phyloP scores from a whole-genome alignment of 495 filamentous ascomycete genomes.

The Hypoxylon fuscum region DNA sequence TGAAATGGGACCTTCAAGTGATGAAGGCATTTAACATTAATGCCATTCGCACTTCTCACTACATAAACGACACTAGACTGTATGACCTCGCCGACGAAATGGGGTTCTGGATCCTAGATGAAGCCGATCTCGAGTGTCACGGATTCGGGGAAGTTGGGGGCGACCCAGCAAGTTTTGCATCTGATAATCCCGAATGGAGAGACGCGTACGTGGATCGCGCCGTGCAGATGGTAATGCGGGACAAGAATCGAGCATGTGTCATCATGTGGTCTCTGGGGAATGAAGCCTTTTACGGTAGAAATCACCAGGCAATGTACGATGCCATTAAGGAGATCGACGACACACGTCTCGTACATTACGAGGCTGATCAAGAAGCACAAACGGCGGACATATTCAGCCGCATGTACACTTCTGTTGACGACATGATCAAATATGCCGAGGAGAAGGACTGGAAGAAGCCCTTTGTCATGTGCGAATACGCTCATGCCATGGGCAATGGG shows the following conservation, averaged over 20 bases:
- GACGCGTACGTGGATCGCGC: slow-evolving; percentile 76
- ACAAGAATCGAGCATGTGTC: slow-evolving; percentile 73
- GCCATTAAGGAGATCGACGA: slow-evolving; percentile 66
- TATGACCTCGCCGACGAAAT: slow-evolving; percentile 74
- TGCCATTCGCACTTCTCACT: slow-evolving; percentile 71
- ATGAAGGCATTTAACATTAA: slow-evolving; percentile 79
- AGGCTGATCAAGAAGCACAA: slow-evolving; percentile 66
- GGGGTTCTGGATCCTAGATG: slow-evolving; percentile 76
- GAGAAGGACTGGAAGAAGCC: slow-evolving; percentile 60
- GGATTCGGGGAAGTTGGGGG: slow-evolving; percentile 66
- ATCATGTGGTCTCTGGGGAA: slow-evolving; percentile 81
- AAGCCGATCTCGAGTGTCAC: slow-evolving; percentile 78
- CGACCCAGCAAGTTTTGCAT: slow-evolving; percentile 59
- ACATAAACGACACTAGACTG: slow-evolving; percentile 67
- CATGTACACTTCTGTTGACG: slow-evolving; percentile 70
- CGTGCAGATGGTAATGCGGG: slow-evolving; percentile 69
- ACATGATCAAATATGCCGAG: slow-evolving; percentile 53
- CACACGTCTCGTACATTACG: slow-evolving; percentile 72
- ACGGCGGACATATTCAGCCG: slow-evolving; percentile 71
- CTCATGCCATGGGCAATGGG: slow-evolving; percentile 80
- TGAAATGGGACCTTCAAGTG: slow-evolving; percentile 65
- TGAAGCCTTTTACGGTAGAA: slow-evolving; percentile 74
- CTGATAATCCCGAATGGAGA: slow-evolving; percentile 74
- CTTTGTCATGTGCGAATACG: slow-evolving; percentile 74
- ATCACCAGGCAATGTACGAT: slow-evolving; percentile 73